Evolutionary conservation across 306 rosid species (phyloP).

Genomic region (Citrullus amarus): DNA sequence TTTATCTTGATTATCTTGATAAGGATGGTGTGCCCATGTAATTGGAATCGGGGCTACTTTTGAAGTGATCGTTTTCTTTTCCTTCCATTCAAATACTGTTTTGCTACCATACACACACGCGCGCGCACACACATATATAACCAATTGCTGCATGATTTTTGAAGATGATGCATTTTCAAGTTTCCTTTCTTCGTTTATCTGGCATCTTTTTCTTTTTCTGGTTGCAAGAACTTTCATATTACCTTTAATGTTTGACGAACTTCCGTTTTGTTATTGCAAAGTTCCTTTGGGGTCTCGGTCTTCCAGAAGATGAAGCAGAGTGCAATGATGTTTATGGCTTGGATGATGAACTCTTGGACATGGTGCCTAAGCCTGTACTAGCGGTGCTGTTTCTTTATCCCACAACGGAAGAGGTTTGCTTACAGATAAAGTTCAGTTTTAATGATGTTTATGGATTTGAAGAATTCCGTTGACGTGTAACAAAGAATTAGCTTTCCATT

Average conservation of each 20-base stretch:
- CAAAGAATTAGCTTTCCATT: constrained; percentile 9
- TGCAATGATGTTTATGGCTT: constrained; percentile 86
- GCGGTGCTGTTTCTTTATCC: constrained; percentile 96
- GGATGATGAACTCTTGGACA: constrained; percentile 74
- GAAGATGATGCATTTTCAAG: neutral
- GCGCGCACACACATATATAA: too few relatives aligned
- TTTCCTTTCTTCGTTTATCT: neutral
- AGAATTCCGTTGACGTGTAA: neutral
- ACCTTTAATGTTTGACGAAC: neutral
- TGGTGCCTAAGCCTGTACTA: constrained; percentile 94
- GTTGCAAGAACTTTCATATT: neutral
- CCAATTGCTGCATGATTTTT: neutral
- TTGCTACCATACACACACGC: neutral
- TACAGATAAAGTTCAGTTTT: neutral
- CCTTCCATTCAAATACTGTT: neutral
- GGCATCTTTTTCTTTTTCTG: neutral
- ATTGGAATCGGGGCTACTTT: neutral
- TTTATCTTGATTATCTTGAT: neutral
- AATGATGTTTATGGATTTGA: neutral
- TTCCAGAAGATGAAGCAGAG: constrained; percentile 52
- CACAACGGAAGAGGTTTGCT: constrained; percentile 44
- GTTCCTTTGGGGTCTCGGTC: constrained; percentile 90
- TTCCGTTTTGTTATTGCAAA: constrained; percentile 3
- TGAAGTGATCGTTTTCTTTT: neutral
- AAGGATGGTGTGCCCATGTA: neutral